Percentiles rank a stretch among this genome's conserved stretches.
Conservation (phyloP, 2,329 filamentous ascomycete genomes). For the Botrytis squamosa region DNA sequence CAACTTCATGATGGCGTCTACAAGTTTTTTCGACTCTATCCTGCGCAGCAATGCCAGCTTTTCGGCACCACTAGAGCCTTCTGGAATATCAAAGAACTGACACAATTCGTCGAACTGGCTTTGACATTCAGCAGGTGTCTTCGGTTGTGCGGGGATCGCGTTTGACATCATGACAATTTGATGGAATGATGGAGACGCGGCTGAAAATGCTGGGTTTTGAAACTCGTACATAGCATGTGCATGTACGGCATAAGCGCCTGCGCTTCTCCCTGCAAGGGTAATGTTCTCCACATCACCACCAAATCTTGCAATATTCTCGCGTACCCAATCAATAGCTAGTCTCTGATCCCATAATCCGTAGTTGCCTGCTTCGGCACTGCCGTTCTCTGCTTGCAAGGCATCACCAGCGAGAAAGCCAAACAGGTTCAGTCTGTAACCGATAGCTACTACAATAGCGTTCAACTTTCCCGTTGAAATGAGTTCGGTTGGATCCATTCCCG, state of each 20-base stretch:
- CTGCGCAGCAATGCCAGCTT: conserved; percentile 41
- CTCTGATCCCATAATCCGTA: conserved; percentile 61
- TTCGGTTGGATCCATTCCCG: conserved; percentile 46
- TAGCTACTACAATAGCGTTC: conserved; percentile 21
- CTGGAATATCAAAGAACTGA: conserved; percentile 38
- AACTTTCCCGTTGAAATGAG: conserved; percentile 38
- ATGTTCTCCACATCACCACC: conserved; percentile 57
- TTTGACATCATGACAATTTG: conserved; percentile 48
- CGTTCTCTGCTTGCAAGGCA: conserved; percentile 47
- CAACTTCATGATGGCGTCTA: conserved; percentile 41
- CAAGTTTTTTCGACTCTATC: conserved; percentile 39
- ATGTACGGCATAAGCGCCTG: conserved; percentile 53
- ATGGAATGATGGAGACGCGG: conserved; percentile 35
- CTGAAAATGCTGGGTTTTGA: conserved; percentile 26
- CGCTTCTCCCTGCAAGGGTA: conserved; percentile 53
- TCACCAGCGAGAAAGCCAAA: conserved; percentile 40
- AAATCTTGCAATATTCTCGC: conserved; percentile 55
- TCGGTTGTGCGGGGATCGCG: conserved; percentile 47
- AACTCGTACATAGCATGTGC: conserved; percentile 28
- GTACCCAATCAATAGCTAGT: conserved; percentile 57
- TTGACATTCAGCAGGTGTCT: conserved; percentile 41
- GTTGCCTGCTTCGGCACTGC: conserved; percentile 18
- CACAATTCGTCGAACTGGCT: conserved; percentile 47
- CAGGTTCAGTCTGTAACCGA: conserved; percentile 35
- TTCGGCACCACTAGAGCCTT: conserved; percentile 28